Conservation (phyloP, 2,329 filamentous ascomycete species). For the Clarireedia paspali region DNA sequence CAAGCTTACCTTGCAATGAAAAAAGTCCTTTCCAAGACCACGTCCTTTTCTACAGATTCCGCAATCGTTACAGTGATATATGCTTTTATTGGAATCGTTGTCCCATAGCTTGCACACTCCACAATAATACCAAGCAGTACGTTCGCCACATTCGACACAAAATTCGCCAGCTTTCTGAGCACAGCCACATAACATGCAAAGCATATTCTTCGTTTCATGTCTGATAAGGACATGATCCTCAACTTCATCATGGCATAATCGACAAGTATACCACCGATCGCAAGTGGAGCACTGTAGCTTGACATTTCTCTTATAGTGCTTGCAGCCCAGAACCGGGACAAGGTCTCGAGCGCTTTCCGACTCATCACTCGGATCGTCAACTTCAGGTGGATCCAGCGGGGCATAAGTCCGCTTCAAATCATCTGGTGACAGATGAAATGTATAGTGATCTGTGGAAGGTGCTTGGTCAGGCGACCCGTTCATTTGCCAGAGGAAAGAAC, state of each 20-base stretch:
- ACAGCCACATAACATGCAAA: conserved; percentile 90
- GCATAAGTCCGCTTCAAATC: conserved; percentile 64
- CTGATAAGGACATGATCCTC: conserved; percentile 76
- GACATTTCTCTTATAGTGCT: conserved; percentile 92
- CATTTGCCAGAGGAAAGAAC: conserved; percentile 52
- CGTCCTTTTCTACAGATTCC: conserved; percentile 89
- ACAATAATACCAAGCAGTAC: conserved; percentile 86
- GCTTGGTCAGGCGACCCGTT: conserved; percentile 21
- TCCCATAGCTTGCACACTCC: conserved; percentile 95
- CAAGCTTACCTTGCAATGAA: conserved; percentile 86
- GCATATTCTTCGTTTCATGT: conserved; percentile 84
- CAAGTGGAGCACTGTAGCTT: conserved; percentile 92
- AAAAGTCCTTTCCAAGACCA: conserved; percentile 92
- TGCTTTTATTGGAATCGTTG: conserved; percentile 80
- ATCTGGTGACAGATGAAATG: conserved; percentile 46
- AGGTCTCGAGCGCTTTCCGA: conserved; percentile 24
- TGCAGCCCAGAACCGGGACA: conserved; percentile 60
- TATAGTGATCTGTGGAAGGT: conserved; percentile 23
- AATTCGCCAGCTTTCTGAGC: conserved; percentile 74
- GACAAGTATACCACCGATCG: conserved; percentile 87
- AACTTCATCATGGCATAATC: conserved; percentile 81
- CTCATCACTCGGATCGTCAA: conserved; percentile 35
- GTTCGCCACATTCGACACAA: conserved; percentile 69
- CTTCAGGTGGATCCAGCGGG: conserved; percentile 43
- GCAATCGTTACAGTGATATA: conserved; percentile 94